phyloP scores from a whole-genome alignment of 2,329 filamentous ascomycete species.

The Verticillium isaacii region DNA sequence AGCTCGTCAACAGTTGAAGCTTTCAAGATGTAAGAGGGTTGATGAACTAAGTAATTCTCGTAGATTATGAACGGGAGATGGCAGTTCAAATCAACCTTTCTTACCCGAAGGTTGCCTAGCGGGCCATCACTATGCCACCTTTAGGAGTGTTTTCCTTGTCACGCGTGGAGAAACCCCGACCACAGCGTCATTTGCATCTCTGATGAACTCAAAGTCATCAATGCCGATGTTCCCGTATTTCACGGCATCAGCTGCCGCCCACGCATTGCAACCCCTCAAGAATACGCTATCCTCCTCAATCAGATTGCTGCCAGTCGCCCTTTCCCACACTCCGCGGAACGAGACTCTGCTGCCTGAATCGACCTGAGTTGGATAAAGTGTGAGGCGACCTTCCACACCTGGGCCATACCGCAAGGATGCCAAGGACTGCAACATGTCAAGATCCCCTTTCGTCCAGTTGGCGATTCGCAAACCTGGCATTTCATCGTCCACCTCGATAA shows the following conservation, averaged over 20 bases:
- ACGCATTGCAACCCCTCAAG: neutral
- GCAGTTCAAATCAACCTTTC: too few species aligned
- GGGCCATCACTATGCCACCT: too few species aligned
- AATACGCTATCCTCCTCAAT: neutral
- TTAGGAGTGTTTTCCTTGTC: neutral
- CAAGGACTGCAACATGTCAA: neutral
- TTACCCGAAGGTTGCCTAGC: too few species aligned
- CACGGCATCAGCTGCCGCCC: conserved; percentile 6
- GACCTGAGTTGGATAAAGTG: neutral
- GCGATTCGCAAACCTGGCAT: neutral
- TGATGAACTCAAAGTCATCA: conserved; percentile 13
- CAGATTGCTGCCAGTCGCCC: neutral
- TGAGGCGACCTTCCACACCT: neutral
- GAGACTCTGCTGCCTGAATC: neutral
- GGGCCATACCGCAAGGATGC: neutral
- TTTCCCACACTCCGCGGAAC: conserved; percentile 2
- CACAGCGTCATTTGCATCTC: neutral
- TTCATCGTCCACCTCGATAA: neutral
- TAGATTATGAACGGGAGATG: too few species aligned
- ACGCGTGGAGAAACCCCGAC: neutral
- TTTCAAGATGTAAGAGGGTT: too few species aligned
- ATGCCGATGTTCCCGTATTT: conserved; percentile 12
- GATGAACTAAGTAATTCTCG: too few species aligned
- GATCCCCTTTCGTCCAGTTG: neutral
- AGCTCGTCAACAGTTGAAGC: too few species aligned